Percentiles rank a stretch among this genome's conserved stretches.
Evolutionary conservation across 495 filamentous ascomycete species (phyloP).

Genomic region (Barbatosphaeria neglecta): DNA sequence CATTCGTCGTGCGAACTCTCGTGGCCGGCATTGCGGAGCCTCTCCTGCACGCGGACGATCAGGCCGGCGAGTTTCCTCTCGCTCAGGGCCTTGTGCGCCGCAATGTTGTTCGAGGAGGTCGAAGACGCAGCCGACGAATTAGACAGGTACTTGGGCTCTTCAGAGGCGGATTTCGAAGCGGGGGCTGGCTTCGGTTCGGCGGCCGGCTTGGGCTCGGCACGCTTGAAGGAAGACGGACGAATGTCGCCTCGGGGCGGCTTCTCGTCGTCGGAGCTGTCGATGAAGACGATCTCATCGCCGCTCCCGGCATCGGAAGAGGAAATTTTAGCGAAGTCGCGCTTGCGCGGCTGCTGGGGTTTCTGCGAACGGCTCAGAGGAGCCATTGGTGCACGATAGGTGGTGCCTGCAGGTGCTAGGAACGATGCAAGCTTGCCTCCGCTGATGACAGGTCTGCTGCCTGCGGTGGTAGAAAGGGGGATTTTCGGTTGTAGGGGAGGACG

Average conservation of each 20-base stretch:
- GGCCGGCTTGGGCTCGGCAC: slow-evolving; percentile 10
- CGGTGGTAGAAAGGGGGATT: slow-evolving; percentile 5
- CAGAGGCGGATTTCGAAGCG: neutral
- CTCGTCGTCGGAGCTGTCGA: slow-evolving; percentile 32
- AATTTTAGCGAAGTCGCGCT: slow-evolving; percentile 24
- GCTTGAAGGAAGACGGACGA: slow-evolving; percentile 52
- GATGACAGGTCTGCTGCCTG: neutral
- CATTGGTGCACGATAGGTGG: slow-evolving; percentile 49
- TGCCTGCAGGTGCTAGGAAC: slow-evolving; percentile 69
- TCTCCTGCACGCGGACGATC: neutral
- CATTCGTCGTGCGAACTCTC: neutral
- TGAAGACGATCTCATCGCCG: slow-evolving; percentile 23
- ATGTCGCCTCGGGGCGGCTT: slow-evolving; percentile 48
- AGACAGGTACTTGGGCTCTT: slow-evolving; percentile 3
- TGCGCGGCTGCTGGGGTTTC: slow-evolving; percentile 4
- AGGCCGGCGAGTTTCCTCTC: neutral
- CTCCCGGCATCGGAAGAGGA: slow-evolving; percentile 30
- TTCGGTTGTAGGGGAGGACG: no score
- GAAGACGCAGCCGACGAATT: slow-evolving; percentile 6
- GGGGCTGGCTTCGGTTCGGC: slow-evolving; percentile 4
- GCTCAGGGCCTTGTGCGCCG: neutral
- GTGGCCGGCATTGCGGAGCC: neutral
- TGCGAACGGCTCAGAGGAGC: slow-evolving; percentile 4
- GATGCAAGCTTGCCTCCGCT: slow-evolving; percentile 34
- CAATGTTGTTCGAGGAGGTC: neutral